Base-by-base conservation (phyloP, 2,329 filamentous ascomycete species). In the Amesomyces nigricolor region DNA sequence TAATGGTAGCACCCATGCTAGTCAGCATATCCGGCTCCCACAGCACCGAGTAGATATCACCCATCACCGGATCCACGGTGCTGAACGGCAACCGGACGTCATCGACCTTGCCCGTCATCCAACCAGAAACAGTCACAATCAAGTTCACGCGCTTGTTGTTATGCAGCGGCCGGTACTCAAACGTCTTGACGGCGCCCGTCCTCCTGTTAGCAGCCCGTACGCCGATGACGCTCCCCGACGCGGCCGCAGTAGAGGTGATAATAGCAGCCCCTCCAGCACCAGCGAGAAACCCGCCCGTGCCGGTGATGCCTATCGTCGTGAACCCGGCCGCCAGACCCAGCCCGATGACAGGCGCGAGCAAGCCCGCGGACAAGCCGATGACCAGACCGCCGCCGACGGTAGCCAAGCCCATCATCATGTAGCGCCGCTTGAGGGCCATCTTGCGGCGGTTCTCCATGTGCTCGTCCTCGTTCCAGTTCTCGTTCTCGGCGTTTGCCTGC, bases 11-110 rank as follows among this genome's bases (percentile, higher is more conserved):
- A 81, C 94, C 94, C 86, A 96, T 99, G 71, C 90, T 96, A 64
- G 85, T 87, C 67, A 99, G 80, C 91, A 99, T 95, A 68, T 99
- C 94, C 3, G 94, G 95, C 71, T 99, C 94, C 91, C 94, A 99
- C 56, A 95, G 77, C 10, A 99, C 86, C 0, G 92, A 96, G 73
- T 99, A 99, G 14, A 99, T 85, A 68, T 99, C 94, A 11, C 94
- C 94, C 94, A 99, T 99, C 60, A 97, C 83, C 0, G 95, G 90
- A 70, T 99, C 91, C 6, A 99, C 87, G 0, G 95, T 99, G 74
- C 91, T 96, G 72, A 88, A 99, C 7, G 94, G 94, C 66, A 99
- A 73, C 58, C 94, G 88, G 48, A 99, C 91, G 70, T 99, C 94
- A 72, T 99, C 94, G 51, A 95, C 86, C 68, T 95, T 97, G 65